Conservation (phyloP, 352 stramenopile genomes). For the Phytophthora meadii region DNA sequence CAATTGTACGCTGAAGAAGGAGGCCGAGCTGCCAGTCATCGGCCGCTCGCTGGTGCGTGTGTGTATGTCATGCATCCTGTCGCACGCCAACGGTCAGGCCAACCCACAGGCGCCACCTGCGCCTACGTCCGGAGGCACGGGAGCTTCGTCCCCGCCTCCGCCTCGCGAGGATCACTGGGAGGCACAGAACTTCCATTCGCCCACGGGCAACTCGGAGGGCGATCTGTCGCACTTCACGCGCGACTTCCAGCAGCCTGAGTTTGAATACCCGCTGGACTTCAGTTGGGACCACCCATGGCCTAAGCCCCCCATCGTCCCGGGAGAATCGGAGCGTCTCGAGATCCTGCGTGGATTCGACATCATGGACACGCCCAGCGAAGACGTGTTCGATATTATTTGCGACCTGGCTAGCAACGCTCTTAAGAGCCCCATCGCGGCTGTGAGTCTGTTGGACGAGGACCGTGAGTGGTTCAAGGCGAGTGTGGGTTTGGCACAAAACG, state of each 20-base stretch:
- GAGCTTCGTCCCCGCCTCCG: conserved; percentile 50
- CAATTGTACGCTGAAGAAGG: conserved; percentile 90
- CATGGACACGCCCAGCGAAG: conserved; percentile 86
- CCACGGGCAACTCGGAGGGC: conserved; percentile 79
- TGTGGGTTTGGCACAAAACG: conserved; percentile 84
- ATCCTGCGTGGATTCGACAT: conserved; percentile 87
- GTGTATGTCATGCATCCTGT: conserved; percentile 92
- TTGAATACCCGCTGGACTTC: conserved; percentile 89
- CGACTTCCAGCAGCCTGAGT: conserved; percentile 83
- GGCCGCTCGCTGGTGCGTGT: conserved; percentile 85
- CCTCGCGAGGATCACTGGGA: conserved; percentile 67
- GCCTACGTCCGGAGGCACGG: conserved; percentile 45
- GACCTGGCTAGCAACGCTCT: conserved; percentile 87
- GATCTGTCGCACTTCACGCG: conserved; percentile 79
- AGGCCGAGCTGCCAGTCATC: conserved; percentile 86
- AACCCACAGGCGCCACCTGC: conserved; percentile 70
- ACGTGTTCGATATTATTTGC: conserved; percentile 92
- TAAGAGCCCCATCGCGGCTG: conserved; percentile 86
- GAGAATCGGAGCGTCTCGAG: conserved; percentile 77
- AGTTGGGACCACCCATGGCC: conserved; percentile 90
- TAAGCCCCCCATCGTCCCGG: conserved; percentile 76
- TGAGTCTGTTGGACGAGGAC: conserved; percentile 87
- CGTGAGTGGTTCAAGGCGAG: conserved; percentile 91
- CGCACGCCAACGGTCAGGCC: conserved; percentile 78
- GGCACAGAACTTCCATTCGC: conserved; percentile 85